phyloP scores from a whole-genome alignment of 495 filamentous ascomycete genomes.

The Delitschia confertaspora region DNA sequence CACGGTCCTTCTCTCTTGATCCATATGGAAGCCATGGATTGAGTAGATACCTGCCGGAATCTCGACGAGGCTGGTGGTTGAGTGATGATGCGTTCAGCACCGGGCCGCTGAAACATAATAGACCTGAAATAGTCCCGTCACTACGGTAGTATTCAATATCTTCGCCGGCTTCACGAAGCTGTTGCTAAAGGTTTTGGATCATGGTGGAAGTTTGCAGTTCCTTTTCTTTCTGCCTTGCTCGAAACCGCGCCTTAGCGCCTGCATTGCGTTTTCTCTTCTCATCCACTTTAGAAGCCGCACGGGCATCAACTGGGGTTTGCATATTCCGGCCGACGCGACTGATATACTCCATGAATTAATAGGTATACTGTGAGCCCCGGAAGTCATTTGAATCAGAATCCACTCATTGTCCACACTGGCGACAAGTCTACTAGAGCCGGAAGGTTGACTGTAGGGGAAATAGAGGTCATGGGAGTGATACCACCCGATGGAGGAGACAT shows the following conservation, averaged over 20 bases:
- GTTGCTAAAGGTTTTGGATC: constrained; percentile 55
- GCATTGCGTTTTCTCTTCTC: constrained; percentile 62
- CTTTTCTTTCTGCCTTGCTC: constrained; percentile 80
- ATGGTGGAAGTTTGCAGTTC: constrained; percentile 65
- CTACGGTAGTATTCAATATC: constrained; percentile 36
- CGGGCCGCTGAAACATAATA: constrained; percentile 26
- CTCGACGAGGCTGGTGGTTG: constrained; percentile 32
- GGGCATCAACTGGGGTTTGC: constrained; percentile 37
- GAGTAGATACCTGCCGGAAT: constrained; percentile 10
- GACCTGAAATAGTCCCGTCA: constrained; percentile 35
- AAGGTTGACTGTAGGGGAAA: constrained; percentile 23
- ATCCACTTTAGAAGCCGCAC: constrained; percentile 36
- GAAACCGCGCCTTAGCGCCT: constrained; percentile 81
- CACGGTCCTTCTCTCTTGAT: constrained; percentile 7
- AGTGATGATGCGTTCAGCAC: constrained; percentile 33
- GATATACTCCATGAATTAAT: constrained; percentile 35
- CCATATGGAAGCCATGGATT: constrained; percentile 9
- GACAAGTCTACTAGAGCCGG: constrained; percentile 8
- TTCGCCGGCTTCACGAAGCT: constrained; percentile 36
- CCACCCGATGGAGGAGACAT: constrained; percentile 26
- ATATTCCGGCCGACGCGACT: constrained; percentile 32
- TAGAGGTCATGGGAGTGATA: constrained; percentile 22
- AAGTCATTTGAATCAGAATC: constrained; percentile 31
- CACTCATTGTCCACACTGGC: constrained; percentile 25
- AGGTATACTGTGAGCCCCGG: constrained; percentile 33